These are phyloP conservation scores for Cercospora citrullina DNA, from an alignment of 2,329 filamentous ascomycete genomes.

Conservation along the genomic window DNA sequence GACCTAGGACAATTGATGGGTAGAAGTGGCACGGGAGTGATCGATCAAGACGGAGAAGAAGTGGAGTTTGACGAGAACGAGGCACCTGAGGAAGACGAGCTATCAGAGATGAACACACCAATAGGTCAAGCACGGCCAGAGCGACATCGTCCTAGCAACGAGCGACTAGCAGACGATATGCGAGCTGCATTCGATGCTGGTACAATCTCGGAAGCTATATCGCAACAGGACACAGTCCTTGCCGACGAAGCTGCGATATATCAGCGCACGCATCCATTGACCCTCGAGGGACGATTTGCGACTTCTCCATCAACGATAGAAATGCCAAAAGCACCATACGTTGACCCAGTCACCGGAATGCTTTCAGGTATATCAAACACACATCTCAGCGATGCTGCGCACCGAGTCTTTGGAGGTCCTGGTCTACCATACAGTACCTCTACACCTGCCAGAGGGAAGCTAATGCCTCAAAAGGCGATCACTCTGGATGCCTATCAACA, in stretches of 20 bases:
- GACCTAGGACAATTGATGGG: slow-evolving; percentile 35
- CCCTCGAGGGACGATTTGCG: slow-evolving; percentile 69
- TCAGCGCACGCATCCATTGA: slow-evolving; percentile 70
- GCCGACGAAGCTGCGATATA: slow-evolving; percentile 47
- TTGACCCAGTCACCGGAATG: slow-evolving; percentile 68
- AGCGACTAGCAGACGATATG: slow-evolving; percentile 31
- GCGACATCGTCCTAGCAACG: slow-evolving; percentile 59
- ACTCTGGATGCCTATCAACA: slow-evolving; percentile 63
- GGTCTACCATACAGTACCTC: slow-evolving; percentile 75
- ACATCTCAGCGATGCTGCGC: slow-evolving; percentile 72
- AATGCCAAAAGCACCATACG: slow-evolving; percentile 69
- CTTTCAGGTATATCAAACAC: slow-evolving; percentile 64
- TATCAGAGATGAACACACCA: slow-evolving; percentile 26
- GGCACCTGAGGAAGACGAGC: slow-evolving; percentile 16
- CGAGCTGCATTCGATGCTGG: slow-evolving; percentile 45
- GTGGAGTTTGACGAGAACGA: slow-evolving; percentile 52
- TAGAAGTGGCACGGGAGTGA: slow-evolving; percentile 41
- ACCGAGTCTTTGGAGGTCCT: slow-evolving; percentile 72
- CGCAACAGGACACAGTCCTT: slow-evolving; percentile 61
- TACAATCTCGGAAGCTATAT: slow-evolving; percentile 49
- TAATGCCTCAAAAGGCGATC: slow-evolving; percentile 63
- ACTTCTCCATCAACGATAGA: slow-evolving; percentile 72
- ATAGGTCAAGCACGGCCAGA: slow-evolving; percentile 17
- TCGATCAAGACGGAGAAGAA: slow-evolving; percentile 57
- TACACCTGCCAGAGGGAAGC: slow-evolving; percentile 60